Evolutionary conservation across 371 early-diverging fungal species (phyloP), one percentile per base, ranked within the genome.

Genomic region (Mucor mucedo): DNA sequence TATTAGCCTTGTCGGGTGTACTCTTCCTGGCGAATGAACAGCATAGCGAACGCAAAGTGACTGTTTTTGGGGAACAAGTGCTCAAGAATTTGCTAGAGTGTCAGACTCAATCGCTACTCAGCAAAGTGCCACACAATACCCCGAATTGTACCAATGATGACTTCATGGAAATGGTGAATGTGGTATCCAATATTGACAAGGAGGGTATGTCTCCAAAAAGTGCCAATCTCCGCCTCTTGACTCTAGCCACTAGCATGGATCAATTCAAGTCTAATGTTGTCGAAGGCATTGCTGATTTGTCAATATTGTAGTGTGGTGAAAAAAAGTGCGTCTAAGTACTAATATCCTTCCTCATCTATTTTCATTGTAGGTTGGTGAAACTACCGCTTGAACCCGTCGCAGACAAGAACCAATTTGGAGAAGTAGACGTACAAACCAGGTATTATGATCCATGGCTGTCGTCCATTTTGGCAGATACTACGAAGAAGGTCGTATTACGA

Each of bases 361-460:
- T 53, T 55, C 39, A 61, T 54, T 9, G 54, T 63, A 63, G 63
- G 32, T 50, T 63, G 1, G 49, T 38, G 30, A 70, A 70, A 35
- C 42, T 70, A 59, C 65, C 65, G 6, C 50, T 58, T 11, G 56
- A 65, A 50, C 14, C 56, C 2, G 48, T 70, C 5, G 56, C 52
- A 14, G 64, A 63, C 11, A 62, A 57, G 63, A 57, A 66, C 54
- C 48, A 66, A 57, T 16, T 71, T 53, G 67, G 71, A 2, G 67
- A 71, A 66, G 62, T 63, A 21, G 71, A 63, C 16, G 27, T 66
- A 16, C 71, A 66, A 54, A 57, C 64, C n/a, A 63, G 58, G 44
- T 66, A 60, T 38, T 71, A 66, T 71, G 71, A 66, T 7, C 62
- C 66, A 1, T 61, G 67, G 49, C 54, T 71, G 42, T 67, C 62